A percentile compares a stretch with the other conserved stretches of the same genome.
Conservation (phyloP, 2,329 filamentous ascomycete species). For the Rachicladosporium sp. region DNA sequence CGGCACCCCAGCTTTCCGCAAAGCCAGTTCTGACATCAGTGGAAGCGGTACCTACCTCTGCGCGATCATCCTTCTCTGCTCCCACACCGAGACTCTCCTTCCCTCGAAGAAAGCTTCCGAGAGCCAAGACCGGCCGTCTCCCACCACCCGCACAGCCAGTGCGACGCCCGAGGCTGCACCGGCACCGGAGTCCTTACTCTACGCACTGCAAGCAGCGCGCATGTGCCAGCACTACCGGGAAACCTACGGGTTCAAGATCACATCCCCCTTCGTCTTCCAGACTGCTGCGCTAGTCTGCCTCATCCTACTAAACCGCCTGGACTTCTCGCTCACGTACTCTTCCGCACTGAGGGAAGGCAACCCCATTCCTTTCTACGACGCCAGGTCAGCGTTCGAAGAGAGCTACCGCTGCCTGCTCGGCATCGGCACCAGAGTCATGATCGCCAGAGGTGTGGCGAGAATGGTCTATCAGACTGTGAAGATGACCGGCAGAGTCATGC, state of each 20-base stretch:
- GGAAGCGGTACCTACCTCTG: not conserved
- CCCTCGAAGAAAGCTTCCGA: too few species aligned
- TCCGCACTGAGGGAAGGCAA: not conserved
- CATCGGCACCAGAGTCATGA: slow-evolving; percentile 2
- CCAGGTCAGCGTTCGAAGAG: not conserved
- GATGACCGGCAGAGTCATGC: too few species aligned
- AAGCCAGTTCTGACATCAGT: too few species aligned
- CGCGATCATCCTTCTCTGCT: not conserved
- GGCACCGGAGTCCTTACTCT: not conserved
- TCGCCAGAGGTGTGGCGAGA: not conserved
- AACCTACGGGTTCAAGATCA: not conserved
- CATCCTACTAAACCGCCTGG: not conserved
- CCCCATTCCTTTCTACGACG: not conserved
- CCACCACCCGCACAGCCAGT: too few species aligned
- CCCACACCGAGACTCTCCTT: not conserved
- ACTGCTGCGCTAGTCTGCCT: not conserved
- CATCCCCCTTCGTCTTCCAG: slow-evolving; percentile 1
- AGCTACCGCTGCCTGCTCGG: slow-evolving; percentile 1
- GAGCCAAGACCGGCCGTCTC: too few species aligned
- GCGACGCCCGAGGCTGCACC: not conserved
- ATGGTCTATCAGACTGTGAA: slow-evolving; percentile 1
- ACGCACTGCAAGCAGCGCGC: not conserved
- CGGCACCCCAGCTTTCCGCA: too few species aligned
- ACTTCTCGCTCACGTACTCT: slow-evolving; percentile 1
- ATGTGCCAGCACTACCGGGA: not conserved